Conservation (phyloP, 108 stramenopile species). For the Mediolabrus comicus region DNA sequence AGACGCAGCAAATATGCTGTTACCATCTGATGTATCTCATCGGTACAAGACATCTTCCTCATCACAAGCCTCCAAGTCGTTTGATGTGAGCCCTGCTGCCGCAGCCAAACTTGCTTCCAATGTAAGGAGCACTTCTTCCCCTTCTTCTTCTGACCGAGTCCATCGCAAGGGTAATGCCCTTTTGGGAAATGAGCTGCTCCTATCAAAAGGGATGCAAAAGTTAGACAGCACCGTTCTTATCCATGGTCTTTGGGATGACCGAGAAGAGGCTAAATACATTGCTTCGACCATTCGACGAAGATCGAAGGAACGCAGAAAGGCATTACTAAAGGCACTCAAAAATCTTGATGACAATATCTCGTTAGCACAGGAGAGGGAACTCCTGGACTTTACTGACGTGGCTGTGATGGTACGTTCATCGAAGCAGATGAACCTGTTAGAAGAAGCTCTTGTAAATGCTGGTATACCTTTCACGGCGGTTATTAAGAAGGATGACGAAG, state of each 20-base stretch:
- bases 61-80: neutral
- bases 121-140: neutral
- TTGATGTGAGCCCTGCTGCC: slow-evolving; percentile 47
- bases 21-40: slow-evolving; percentile 3
- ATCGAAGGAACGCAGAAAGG: slow-evolving; percentile 37
- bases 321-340: slow-evolving; percentile 33
- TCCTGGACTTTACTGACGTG: slow-evolving; percentile 51
- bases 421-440: slow-evolving; percentile 39
- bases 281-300: slow-evolving; percentile 47
- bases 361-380: slow-evolving; percentile 1
- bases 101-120: slow-evolving; percentile 26
- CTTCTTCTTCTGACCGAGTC: neutral
- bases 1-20: slow-evolving; percentile 46
- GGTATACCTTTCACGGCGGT: slow-evolving; percentile 41
- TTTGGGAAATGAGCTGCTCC: slow-evolving; percentile 34
- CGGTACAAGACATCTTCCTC: neutral
- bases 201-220: slow-evolving; percentile 42
- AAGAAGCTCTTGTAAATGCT: slow-evolving; percentile 37
- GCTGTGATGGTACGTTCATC: slow-evolving; percentile 56
- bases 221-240: slow-evolving; percentile 43
- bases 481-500: slow-evolving; percentile 1
- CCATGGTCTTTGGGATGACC: slow-evolving; percentile 54
- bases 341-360: slow-evolving; percentile 10
- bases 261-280: slow-evolving; percentile 61
- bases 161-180: slow-evolving; percentile 10